Evolutionary conservation across 2,329 filamentous ascomycete genomes (phyloP).

Genomic region (Penicillium thymicola): DNA sequence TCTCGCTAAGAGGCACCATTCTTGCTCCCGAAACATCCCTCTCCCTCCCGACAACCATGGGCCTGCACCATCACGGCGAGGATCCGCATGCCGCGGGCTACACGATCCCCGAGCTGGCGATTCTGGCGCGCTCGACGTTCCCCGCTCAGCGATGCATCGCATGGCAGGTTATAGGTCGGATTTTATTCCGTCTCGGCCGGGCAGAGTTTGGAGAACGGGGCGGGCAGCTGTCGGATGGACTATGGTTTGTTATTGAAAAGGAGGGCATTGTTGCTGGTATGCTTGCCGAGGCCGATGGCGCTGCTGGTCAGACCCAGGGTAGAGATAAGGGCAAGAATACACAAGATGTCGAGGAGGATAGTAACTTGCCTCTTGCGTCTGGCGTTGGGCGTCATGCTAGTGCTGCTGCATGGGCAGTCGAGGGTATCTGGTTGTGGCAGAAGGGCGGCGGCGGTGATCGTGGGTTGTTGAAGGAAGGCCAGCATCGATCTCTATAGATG

Average conservation of each 20-base stretch:
- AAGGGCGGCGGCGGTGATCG: constrained; percentile 57
- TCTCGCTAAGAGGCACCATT: constrained; percentile 79
- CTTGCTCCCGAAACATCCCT: constrained; percentile 73
- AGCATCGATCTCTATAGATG: constrained; percentile 27
- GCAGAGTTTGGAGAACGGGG: constrained; percentile 65
- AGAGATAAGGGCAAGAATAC: constrained; percentile 8
- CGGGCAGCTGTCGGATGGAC: constrained; percentile 65
- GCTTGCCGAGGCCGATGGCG: constrained; percentile 67
- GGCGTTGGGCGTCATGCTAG: constrained; percentile 63
- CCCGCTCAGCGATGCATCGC: constrained; percentile 86
- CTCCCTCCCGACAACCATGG: constrained; percentile 69
- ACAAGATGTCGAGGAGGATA: not conserved
- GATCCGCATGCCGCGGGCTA: constrained; percentile 94
- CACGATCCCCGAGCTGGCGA: constrained; percentile 80
- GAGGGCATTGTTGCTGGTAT: constrained; percentile 74
- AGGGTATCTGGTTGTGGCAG: constrained; percentile 86
- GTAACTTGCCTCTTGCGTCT: constrained; percentile 16
- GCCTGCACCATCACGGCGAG: constrained; percentile 89
- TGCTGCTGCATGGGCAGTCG: constrained; percentile 77
- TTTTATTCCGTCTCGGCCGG: constrained; percentile 76
- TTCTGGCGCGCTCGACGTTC: constrained; percentile 75
- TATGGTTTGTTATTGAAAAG: constrained; percentile 79
- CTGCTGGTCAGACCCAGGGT: constrained; percentile 44
- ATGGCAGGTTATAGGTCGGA: constrained; percentile 82
- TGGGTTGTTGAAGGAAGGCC: constrained; percentile 37